Evolutionary conservation across 1,284 basidiomycete species (phyloP).

Genomic region (Garcileccinum viscosum): DNA sequence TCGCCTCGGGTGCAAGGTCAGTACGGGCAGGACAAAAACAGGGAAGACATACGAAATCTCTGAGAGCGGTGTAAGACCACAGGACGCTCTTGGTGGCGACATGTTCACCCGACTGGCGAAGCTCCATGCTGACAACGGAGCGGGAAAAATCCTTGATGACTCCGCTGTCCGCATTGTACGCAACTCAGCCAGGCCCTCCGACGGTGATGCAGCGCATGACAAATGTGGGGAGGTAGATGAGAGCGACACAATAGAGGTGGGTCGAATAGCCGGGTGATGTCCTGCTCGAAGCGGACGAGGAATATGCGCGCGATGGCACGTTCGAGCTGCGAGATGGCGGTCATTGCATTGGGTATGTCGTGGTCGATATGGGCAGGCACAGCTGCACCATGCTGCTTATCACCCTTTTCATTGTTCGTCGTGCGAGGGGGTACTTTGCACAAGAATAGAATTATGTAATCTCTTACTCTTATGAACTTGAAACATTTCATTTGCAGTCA

Average conservation of each 20-base stretch:
- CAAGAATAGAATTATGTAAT: too few relatives aligned
- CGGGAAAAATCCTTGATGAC: constrained; percentile 76
- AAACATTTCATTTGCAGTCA: too few relatives aligned
- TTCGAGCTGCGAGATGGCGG: constrained; percentile 65
- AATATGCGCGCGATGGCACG: constrained; percentile 67
- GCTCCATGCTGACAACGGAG: too few relatives aligned
- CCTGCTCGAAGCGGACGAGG: constrained; percentile 70
- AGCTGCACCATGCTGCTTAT: constrained; percentile 31
- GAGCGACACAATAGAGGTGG: constrained; percentile 63
- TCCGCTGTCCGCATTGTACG: constrained; percentile 65
- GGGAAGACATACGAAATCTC: constrained; percentile 61
- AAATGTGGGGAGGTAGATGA: constrained; percentile 70
- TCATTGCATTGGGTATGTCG: constrained; percentile 56
- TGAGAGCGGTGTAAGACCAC: constrained; percentile 74
- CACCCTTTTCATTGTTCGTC: constrained; percentile 50
- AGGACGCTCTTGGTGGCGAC: constrained; percentile 77
- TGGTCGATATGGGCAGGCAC: constrained; percentile 57
- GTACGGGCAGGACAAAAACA: not conserved
- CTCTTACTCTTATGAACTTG: too few relatives aligned
- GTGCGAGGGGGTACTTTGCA: constrained; percentile 73
- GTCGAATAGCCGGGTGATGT: constrained; percentile 72
- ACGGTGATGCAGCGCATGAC: constrained; percentile 66
- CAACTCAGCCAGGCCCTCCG: constrained; percentile 69
- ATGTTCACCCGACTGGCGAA: constrained; percentile 73
- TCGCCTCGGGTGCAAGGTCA: constrained; percentile 47